Evolutionary conservation across 2,329 filamentous ascomycete species (phyloP).

Genomic region (Alternaria novae-zelandiae): DNA sequence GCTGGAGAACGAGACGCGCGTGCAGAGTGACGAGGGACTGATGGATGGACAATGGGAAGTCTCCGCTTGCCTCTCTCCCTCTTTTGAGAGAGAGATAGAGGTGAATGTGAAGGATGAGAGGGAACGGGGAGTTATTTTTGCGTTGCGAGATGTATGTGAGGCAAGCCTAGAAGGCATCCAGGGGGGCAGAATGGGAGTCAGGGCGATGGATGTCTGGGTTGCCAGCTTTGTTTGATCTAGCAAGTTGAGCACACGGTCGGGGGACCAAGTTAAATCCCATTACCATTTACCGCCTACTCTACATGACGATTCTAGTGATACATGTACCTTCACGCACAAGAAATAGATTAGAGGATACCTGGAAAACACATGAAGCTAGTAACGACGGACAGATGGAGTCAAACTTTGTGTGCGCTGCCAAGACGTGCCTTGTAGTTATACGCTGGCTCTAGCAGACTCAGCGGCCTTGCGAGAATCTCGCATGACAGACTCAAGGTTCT

Average conservation of each 20-base stretch:
- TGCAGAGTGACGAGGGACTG: slow-evolving; percentile 50
- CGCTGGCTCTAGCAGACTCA: not conserved
- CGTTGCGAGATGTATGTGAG: slow-evolving; percentile 27
- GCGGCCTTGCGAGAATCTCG: not conserved
- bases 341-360: not conserved
- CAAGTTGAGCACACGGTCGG: not conserved
- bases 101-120: slow-evolving; percentile 20
- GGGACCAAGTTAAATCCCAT: not conserved
- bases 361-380: not conserved
- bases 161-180: slow-evolving; percentile 20
- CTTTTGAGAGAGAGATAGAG: slow-evolving; percentile 22
- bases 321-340: not conserved
- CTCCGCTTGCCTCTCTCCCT: slow-evolving; percentile 17
- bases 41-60: slow-evolving; percentile 54
- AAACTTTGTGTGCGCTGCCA: not conserved
- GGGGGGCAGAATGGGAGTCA: slow-evolving; percentile 20
- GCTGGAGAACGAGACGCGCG: slow-evolving; percentile 44
- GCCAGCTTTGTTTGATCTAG: slow-evolving; percentile 23
- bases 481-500: slow-evolving; percentile 3
- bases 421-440: not conserved
- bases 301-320: not conserved
- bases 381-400: not conserved
- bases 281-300: not conserved
- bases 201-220: slow-evolving; percentile 29
- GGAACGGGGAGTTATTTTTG: slow-evolving; percentile 19